These are phyloP conservation scores for Ascochyta fabae DNA, from an alignment of 2,329 filamentous ascomycete genomes.

Conservation along the genomic window DNA sequence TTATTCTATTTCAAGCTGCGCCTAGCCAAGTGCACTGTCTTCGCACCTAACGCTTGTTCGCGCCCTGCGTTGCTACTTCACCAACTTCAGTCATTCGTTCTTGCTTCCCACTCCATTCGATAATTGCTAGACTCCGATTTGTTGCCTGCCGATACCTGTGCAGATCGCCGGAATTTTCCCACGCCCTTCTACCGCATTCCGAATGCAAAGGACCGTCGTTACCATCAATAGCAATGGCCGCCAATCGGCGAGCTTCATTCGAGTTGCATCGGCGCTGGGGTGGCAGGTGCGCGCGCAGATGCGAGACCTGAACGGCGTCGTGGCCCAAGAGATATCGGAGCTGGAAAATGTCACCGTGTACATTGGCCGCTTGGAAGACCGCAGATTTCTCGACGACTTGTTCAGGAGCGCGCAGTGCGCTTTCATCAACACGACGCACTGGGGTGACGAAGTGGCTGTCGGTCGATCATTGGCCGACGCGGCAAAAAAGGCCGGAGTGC, in stretches of 20 bases:
- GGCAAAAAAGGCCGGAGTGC: constrained; percentile 80
- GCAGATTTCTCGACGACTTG: constrained; percentile 76
- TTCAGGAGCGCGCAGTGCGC: constrained; percentile 86
- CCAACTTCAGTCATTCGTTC: constrained; percentile 14
- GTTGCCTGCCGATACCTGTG: constrained; percentile 1
- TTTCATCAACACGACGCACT: constrained; percentile 98
- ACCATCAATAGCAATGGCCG: constrained; percentile 96
- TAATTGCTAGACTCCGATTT: not conserved
- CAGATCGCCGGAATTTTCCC: not conserved
- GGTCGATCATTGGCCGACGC: constrained; percentile 88
- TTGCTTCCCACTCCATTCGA: constrained; percentile 13
- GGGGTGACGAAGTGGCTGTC: constrained; percentile 91
- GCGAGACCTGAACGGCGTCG: constrained; percentile 82
- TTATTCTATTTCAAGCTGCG: constrained; percentile 11
- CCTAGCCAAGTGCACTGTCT: constrained; percentile 1
- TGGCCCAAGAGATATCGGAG: constrained; percentile 82
- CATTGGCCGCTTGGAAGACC: constrained; percentile 72
- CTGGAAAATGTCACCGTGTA: constrained; percentile 81
- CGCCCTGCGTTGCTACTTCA: constrained; percentile 28
- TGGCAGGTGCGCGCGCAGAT: constrained; percentile 93
- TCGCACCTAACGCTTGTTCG: constrained; percentile 24
- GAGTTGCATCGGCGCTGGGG: constrained; percentile 90
- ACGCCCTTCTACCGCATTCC: constrained; percentile 17
- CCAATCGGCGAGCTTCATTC: constrained; percentile 93
- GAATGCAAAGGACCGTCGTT: constrained; percentile 71